These are phyloP conservation scores for Fusarium armeniacum DNA, from an alignment of 2,329 filamentous ascomycete species.

Conservation along the genomic window DNA sequence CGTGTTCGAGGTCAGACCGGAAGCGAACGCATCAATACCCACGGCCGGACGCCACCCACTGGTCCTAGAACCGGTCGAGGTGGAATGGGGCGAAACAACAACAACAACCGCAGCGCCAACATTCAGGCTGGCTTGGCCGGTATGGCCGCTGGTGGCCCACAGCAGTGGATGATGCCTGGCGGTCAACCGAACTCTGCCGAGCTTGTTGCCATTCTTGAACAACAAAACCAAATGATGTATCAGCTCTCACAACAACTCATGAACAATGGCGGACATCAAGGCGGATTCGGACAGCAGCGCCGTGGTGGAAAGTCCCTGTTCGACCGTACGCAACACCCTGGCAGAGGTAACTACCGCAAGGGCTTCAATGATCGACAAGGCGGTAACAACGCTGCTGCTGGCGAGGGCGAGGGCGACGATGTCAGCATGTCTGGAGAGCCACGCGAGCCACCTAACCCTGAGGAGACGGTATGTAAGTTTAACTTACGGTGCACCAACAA, in stretches of 20 bases:
- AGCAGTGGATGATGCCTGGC: slow-evolving; percentile 65
- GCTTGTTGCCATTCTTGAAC: slow-evolving; percentile 84
- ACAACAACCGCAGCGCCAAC: slow-evolving; percentile 61
- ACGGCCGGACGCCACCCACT: slow-evolving; percentile 77
- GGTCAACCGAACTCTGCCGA: slow-evolving; percentile 65
- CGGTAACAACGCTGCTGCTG: slow-evolving; percentile 55
- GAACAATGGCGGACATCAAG: slow-evolving; percentile 66
- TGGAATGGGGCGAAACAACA: slow-evolving; percentile 64
- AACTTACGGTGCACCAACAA: slow-evolving; percentile 90
- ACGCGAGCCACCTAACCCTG: slow-evolving; percentile 69
- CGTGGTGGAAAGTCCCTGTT: slow-evolving; percentile 74
- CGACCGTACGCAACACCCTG: slow-evolving; percentile 75
- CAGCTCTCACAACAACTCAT: slow-evolving; percentile 76
- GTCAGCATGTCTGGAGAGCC: slow-evolving; percentile 71
- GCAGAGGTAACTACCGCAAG: slow-evolving; percentile 67
- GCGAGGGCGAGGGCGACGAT: slow-evolving; percentile 68
- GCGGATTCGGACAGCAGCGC: slow-evolving; percentile 52
- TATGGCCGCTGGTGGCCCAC: slow-evolving; percentile 55
- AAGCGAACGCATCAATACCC: slow-evolving; percentile 84
- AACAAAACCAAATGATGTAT: slow-evolving; percentile 88
- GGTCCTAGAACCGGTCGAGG: slow-evolving; percentile 74
- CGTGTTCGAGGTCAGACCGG: slow-evolving; percentile 80
- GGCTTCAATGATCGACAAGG: slow-evolving; percentile 58
- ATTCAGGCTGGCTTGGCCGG: slow-evolving; percentile 66
- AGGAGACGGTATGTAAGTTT: slow-evolving; percentile 85